These are phyloP conservation scores for Acacia concinna DNA, from an alignment of 331 rosid genomes.

Conservation along the genomic window DNA sequence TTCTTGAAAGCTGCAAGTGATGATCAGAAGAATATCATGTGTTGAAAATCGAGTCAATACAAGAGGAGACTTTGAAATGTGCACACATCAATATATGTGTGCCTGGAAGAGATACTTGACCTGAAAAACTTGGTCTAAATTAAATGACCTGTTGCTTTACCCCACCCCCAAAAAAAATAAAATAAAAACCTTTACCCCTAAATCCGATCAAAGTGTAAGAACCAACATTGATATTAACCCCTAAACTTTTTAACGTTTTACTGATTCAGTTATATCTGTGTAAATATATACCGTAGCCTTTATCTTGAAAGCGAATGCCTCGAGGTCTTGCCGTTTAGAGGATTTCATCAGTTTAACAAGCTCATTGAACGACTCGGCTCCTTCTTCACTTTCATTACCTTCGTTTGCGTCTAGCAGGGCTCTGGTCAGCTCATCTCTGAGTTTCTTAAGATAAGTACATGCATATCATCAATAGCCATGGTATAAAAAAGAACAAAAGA, in stretches of 20 bases:
- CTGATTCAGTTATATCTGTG: not conserved
- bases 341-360: conserved; percentile 69
- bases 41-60: not conserved
- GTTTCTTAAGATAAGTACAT: conserved; percentile 54
- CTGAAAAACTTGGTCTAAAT: no score
- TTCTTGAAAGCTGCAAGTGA: conserved; percentile 58
- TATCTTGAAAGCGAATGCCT: conserved; percentile 80
- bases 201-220: no score
- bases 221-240: no score
- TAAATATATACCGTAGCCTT: conserved; percentile 71
- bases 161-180: no score
- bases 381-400: conserved; percentile 45
- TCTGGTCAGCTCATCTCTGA: conserved; percentile 76
- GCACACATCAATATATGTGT: not conserved
- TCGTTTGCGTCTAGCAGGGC: conserved; percentile 68
- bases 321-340: conserved; percentile 57
- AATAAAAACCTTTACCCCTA: no score
- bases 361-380: conserved; percentile 67
- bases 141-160: no score
- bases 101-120: not conserved
- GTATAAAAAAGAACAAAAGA: not conserved
- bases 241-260: not conserved
- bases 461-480: conserved; percentile 36
- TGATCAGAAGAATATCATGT: conserved; percentile 25
- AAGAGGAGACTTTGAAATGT: not conserved